Evolutionary conservation across 1,284 basidiomycete species (phyloP), one percentile per base, ranked within the genome.

Genomic region (Cutaneotrichosporon sp.): DNA sequence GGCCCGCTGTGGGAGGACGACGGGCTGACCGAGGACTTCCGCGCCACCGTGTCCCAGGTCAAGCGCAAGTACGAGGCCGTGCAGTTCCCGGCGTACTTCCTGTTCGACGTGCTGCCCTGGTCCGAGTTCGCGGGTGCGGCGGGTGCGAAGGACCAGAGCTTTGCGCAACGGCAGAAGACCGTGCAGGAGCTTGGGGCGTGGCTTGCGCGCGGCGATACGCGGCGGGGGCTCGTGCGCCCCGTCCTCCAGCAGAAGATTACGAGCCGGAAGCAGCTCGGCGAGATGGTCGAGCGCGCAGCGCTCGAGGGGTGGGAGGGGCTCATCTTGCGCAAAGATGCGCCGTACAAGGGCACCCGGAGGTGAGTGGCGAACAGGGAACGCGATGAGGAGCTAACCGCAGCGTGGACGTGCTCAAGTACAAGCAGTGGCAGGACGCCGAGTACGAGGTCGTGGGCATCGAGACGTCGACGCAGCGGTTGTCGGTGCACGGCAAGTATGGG

Each of bases 221-320:
- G 24, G 22, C 29, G 25, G 6, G 16, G 55, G 4, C 57, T 67
- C 43, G 27, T 76, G 10, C 63, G 68, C n/a, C 60, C 62, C 46
- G 53, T 79, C 38, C 62, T 61, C 25, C 78, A 80, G 62, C 55
- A 53, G 20, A 42, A 54, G 38, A 63, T 80, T 7, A 29, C 13
- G 2, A 38, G 33, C 22, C 42, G 13, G 4, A 62, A 59, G 3
- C 66, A 76, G n/a, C 63, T 77, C 6, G 73, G 76, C 22, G 68
- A 22, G 9, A 72, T 77, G 70, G 69, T 77, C 27, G 50, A 66
- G 14, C 56, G 69, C 10, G 74, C 77, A 2, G 67, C 70, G 0
- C 59, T 68, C 10, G 63, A 75, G 29, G 77, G 75, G 0, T 80
- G 78, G 78, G 78, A 80, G 56, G 78, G 78, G 0, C 61, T 80